phyloP scores from a whole-genome alignment of 371 early-diverging fungal genomes.

The Apophysomyces trapeziformis region DNA sequence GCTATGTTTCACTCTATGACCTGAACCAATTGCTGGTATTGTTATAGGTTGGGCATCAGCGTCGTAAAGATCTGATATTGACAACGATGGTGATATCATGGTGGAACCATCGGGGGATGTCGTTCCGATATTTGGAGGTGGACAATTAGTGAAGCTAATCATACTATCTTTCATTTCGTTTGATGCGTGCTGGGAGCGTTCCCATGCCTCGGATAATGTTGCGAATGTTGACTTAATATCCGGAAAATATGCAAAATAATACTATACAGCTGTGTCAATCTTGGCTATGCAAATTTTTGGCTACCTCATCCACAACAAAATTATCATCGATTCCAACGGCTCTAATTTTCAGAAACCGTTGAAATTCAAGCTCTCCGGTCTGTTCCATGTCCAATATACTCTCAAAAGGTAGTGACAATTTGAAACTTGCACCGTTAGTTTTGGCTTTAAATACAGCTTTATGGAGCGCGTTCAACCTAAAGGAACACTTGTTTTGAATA shows the following conservation, averaged over 20 bases:
- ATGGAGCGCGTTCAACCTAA: constrained; percentile 62
- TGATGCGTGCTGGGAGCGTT: constrained; percentile 22
- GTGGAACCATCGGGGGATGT: constrained; percentile 5
- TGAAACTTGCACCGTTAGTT: constrained; percentile 66
- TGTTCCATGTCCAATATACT: constrained; percentile 66
- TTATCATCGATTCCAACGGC: constrained; percentile 65
- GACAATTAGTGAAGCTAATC: not conserved
- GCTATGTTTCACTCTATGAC: constrained; percentile 9
- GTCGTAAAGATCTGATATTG: constrained; percentile 46
- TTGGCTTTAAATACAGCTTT: constrained; percentile 68
- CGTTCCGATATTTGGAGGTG: not conserved
- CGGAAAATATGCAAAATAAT: constrained; percentile 72
- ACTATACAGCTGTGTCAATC: constrained; percentile 38
- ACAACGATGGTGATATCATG: constrained; percentile 38
- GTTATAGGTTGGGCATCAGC: constrained; percentile 35
- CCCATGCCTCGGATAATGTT: constrained; percentile 36
- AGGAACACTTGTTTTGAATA: not conserved
- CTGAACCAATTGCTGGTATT: constrained; percentile 19
- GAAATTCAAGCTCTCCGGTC: constrained; percentile 60
- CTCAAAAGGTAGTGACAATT: constrained; percentile 61
- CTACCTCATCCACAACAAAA: constrained; percentile 70
- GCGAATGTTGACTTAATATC: constrained; percentile 52
- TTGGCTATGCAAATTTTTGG: not conserved
- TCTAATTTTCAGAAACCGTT: constrained; percentile 62
- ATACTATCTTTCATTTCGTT: not conserved